These are phyloP conservation scores for Helichrysum umbraculigerum DNA, from an alignment of 129 eudicot species.

Conservation along the genomic window DNA sequence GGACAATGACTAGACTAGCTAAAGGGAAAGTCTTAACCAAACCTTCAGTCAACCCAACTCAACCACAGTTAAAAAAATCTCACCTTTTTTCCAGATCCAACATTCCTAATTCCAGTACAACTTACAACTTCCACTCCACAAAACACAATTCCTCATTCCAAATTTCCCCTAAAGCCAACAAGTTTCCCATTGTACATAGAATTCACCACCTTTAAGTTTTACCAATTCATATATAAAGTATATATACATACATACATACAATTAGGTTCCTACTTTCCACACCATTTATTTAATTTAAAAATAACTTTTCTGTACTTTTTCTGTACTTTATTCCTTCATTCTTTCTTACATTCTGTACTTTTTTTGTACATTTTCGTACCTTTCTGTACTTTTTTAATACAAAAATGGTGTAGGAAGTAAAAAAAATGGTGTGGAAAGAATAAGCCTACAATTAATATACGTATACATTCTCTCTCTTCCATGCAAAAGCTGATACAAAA, in stretches of 20 bases:
- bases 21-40: conserved; percentile 31
- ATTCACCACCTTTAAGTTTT: conserved; percentile 31
- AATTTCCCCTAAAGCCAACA: background rate
- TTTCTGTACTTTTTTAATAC: no score
- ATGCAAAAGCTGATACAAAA: conserved; percentile 50
- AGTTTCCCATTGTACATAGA: background rate
- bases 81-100: conserved; percentile 3
- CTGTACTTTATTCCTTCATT: no score
- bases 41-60: conserved; percentile 35
- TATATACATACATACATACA: background rate
- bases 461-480: conserved; percentile 34
- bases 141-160: background rate
- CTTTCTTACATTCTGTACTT: no score
- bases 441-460: background rate
- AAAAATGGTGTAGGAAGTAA: no score
- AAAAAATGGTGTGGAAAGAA: no score
- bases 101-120: background rate
- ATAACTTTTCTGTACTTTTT: no score
- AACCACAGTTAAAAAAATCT: conserved; percentile 17
- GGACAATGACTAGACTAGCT: conserved; percentile 38
- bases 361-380: no score
- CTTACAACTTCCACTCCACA: background rate
- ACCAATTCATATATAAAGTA: conserved; percentile 2
- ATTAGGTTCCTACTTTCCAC: no score
- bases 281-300: no score